phyloP scores from a whole-genome alignment of 2,329 filamentous ascomycete genomes.

The Cadophora sp. region DNA sequence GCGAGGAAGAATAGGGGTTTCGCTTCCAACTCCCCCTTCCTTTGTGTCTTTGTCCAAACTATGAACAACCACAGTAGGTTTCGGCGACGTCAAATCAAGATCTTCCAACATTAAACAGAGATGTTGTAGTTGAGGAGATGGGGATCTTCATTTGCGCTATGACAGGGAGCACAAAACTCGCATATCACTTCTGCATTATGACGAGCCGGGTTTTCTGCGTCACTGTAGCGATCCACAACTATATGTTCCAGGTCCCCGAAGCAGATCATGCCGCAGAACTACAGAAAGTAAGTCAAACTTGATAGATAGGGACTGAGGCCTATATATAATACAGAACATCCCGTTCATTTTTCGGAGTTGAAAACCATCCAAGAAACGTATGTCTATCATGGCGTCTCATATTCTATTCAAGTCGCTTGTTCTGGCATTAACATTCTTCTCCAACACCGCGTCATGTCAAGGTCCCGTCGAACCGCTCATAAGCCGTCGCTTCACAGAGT shows the following conservation, averaged over 20 bases:
- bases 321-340: neutral
- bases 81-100: too few species aligned
- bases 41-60: too few species aligned
- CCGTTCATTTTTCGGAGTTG: neutral
- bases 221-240: neutral
- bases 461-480: neutral
- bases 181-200: neutral
- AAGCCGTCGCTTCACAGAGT: constrained; percentile 12
- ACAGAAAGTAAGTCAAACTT: too few species aligned
- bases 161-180: neutral
- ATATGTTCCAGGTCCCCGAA: neutral
- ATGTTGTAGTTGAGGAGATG: neutral
- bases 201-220: neutral
- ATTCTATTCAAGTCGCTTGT: neutral
- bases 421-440: neutral
- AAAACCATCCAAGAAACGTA: too few species aligned
- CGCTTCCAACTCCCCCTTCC: too few species aligned
- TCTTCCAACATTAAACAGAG: too few species aligned
- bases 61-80: too few species aligned
- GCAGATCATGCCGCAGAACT: neutral
- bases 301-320: too few species aligned
- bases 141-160: neutral
- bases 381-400: neutral
- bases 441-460: neutral
- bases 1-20: too few species aligned